phyloP scores from a whole-genome alignment of 2,329 filamentous ascomycete species.

The Scytalidium lignicola region DNA sequence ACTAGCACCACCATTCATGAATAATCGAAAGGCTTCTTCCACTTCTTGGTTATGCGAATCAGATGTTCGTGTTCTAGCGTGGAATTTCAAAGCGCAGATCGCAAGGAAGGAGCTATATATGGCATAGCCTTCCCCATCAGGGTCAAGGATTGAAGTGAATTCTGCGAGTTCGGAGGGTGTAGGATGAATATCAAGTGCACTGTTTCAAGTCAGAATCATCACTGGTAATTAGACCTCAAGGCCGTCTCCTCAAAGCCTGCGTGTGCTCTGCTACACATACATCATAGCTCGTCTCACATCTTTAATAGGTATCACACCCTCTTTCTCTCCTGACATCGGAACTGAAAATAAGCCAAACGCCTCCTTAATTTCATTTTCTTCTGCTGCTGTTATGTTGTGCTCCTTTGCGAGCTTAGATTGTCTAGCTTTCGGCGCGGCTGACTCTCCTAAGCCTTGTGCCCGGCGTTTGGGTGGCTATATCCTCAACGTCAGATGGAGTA shows the following conservation, averaged over 20 bases:
- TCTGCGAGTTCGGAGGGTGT: conserved; percentile 63
- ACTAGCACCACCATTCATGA: conserved; percentile 52
- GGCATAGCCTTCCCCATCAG: conserved; percentile 71
- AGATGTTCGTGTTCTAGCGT: conserved; percentile 47
- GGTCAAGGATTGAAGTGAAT: conserved; percentile 78
- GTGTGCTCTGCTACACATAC: conserved; percentile 37
- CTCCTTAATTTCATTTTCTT: conserved; percentile 88
- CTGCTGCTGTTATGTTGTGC: conserved; percentile 74
- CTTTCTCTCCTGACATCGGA: conserved; percentile 65
- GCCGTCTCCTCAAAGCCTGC: not conserved
- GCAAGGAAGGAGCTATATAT: conserved; percentile 78
- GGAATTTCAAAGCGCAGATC: conserved; percentile 81
- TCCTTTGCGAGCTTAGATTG: conserved; percentile 89
- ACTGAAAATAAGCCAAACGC: conserved; percentile 80
- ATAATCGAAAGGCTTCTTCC: conserved; percentile 75
- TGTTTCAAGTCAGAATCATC: conserved; percentile 29
- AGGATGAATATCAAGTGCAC: conserved; percentile 75
- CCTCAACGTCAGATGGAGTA: not conserved
- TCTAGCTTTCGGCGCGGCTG: conserved; percentile 42
- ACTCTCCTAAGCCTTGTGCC: conserved; percentile 13
- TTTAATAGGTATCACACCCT: conserved; percentile 40
- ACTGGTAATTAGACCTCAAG: not conserved
- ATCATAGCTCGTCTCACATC: conserved; percentile 65
- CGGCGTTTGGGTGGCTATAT: conserved; percentile 26
- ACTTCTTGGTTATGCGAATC: conserved; percentile 61